Percentiles rank a stretch among this genome's conserved stretches.
Conservation (phyloP, 179 eudicot species). For the Spinacia oleracea region DNA sequence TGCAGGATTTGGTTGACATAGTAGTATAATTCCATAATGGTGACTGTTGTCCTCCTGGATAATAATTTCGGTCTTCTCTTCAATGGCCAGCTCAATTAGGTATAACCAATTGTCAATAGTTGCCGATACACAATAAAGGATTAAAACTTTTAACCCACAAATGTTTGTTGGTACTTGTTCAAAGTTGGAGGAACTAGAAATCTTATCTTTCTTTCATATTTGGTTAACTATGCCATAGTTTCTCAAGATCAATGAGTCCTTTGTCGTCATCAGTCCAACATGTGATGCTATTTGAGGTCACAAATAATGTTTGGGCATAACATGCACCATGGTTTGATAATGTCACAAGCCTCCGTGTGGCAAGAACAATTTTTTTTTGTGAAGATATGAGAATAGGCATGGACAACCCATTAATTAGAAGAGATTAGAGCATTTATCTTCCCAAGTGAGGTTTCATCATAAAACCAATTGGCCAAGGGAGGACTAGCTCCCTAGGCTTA, state of each 20-base stretch:
- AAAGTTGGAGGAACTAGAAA: background rate
- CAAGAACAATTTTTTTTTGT: background rate
- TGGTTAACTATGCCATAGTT: background rate
- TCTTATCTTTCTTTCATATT: background rate
- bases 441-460: background rate
- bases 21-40: background rate
- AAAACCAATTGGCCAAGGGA: no score
- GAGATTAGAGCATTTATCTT: background rate
- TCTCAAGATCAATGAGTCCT: no score
- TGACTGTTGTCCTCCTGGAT: background rate
- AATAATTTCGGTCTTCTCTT: background rate
- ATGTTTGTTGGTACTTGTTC: background rate
- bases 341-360: background rate
- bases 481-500: no score
- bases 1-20: conserved; percentile 1
- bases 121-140: background rate
- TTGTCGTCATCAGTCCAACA: background rate
- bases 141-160: background rate
- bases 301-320: background rate
- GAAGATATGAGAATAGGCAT: no score
- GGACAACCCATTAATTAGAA: no score
- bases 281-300: background rate
- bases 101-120: background rate
- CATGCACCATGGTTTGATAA: background rate
- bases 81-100: no score